Evolutionary conservation across 306 rosid species (phyloP).

Genomic region (Quercus bicolor): DNA sequence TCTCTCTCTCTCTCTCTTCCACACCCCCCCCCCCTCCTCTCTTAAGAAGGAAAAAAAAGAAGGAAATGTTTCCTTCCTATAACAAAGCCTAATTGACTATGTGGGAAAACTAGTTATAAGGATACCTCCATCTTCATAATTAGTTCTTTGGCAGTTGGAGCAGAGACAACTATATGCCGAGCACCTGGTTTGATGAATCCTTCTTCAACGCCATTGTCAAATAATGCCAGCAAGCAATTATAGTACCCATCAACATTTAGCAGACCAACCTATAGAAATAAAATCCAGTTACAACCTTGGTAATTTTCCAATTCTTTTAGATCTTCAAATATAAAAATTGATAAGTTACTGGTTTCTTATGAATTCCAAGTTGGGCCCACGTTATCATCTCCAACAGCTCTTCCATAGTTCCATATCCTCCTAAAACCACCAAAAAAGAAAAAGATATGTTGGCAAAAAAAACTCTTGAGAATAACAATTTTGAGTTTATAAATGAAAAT

Average conservation of each 20-base stretch:
- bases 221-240: conserved; percentile 77
- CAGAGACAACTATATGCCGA: conserved; percentile 73
- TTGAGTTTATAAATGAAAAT: background rate
- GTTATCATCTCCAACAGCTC: conserved; percentile 93
- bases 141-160: conserved; percentile 85
- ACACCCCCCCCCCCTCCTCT: no score
- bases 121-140: conserved; percentile 78
- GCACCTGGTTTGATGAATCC: conserved; percentile 89
- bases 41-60: background rate
- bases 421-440: conserved; percentile 29
- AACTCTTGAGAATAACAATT: conserved; percentile 12
- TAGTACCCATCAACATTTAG: conserved; percentile 94
- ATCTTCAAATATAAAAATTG: conserved; percentile 10
- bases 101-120: conserved; percentile 8
- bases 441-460: background rate
- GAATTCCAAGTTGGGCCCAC: conserved; percentile 96
- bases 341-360: conserved; percentile 67
- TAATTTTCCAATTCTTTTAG: background rate
- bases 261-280: conserved; percentile 68
- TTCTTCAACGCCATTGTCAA: conserved; percentile 90
- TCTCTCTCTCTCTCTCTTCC: background rate
- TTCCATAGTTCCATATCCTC: conserved; percentile 99
- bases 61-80: background rate
- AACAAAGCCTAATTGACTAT: background rate
- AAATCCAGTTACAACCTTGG: conserved; percentile 18